Evolutionary conservation across 257 asterid genomes (phyloP), one percentile per base, ranked within the genome.

Genomic region (Leonotis leonurus): DNA sequence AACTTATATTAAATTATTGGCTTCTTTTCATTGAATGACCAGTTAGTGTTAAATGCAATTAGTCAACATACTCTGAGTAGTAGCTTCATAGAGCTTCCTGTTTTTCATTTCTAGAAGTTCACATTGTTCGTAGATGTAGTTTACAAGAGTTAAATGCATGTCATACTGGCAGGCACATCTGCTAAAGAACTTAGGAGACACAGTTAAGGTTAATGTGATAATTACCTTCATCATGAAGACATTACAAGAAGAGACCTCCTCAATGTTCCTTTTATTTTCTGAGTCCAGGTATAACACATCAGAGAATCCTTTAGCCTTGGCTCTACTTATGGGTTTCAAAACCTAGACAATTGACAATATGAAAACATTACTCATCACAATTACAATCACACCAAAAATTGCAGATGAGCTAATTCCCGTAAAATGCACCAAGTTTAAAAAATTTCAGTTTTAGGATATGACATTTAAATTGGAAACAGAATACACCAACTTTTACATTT

Each of bases 231-330:
- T 53, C 29, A 86, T 58, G 72, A 89, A 89, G 67, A 89, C 68
- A 62, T 89, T 89, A 50, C 88, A 78, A 24, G 96, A 72, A 17
- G 95, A 86, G 41, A 80, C 93, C 80, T 89, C 96, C 70, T 89
- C 96, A 16, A 89, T 49, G 53, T 84, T 64, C 74, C 65, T 79
- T 59, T 84, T 86, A 73, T 70, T 60, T 40, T 63, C 75, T 7
- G 95, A 81, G 65, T 86, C 88, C 4, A 89, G 76, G 80, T 86
- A 89, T 12, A 89, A 54, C 39, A 89, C 93, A 70, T 89, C 95
- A 2, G 96, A 86, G 77, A 83, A 89, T 30, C 96, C 96, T 41
- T 59, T 70, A 8, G 40, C 75, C 72, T 60, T 86, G 24, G 95
- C 95, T 51, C 64, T 70, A 7, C 26, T 46, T 13, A 86, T 53